A percentile compares a stretch with the other conserved stretches of the same genome.
phyloP scores from a whole-genome alignment of 495 filamentous ascomycete genomes.

The Chaetomium fimeti region DNA sequence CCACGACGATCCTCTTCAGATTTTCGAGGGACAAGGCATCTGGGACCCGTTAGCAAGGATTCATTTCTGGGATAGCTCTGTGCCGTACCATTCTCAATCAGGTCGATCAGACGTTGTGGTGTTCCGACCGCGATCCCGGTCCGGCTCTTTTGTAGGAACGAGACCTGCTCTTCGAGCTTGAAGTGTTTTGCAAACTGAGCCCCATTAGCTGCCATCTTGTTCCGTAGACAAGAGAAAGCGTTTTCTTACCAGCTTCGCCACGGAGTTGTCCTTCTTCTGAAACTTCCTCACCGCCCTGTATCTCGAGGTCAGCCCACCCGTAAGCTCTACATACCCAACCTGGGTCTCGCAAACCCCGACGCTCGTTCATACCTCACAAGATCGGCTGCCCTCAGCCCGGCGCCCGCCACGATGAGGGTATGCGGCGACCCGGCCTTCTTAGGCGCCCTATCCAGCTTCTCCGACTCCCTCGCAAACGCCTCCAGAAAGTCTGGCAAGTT shows the following conservation, averaged over 20 bases:
- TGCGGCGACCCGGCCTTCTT: conserved; percentile 76
- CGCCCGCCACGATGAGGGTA: conserved; percentile 75
- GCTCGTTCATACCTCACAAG: conserved; percentile 57
- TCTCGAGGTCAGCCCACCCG: conserved; percentile 1
- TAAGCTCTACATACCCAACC: background rate
- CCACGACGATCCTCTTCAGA: conserved; percentile 77
- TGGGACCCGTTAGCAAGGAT: conserved; percentile 39
- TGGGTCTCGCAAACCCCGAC: background rate
- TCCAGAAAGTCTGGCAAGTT: conserved; percentile 79
- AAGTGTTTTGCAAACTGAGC: conserved; percentile 88
- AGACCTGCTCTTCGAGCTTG: conserved; percentile 83
- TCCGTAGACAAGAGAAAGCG: background rate
- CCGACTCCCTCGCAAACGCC: conserved; percentile 53
- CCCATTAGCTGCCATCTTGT: background rate
- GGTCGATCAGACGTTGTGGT: conserved; percentile 72
- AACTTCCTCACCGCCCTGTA: conserved; percentile 69
- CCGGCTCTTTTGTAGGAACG: conserved; percentile 66
- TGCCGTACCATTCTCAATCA: conserved; percentile 70
- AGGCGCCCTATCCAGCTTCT: conserved; percentile 59
- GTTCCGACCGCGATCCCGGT: conserved; percentile 88
- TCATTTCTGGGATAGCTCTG: background rate
- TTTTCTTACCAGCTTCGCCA: conserved; percentile 69
- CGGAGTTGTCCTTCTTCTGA: conserved; percentile 68
- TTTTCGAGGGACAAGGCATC: conserved; percentile 65
- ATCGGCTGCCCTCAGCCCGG: conserved; percentile 80